Evolutionary conservation across 495 filamentous ascomycete genomes (phyloP), one percentile per base, ranked within the genome.

Genomic region (Mycothermus thermophilus): DNA sequence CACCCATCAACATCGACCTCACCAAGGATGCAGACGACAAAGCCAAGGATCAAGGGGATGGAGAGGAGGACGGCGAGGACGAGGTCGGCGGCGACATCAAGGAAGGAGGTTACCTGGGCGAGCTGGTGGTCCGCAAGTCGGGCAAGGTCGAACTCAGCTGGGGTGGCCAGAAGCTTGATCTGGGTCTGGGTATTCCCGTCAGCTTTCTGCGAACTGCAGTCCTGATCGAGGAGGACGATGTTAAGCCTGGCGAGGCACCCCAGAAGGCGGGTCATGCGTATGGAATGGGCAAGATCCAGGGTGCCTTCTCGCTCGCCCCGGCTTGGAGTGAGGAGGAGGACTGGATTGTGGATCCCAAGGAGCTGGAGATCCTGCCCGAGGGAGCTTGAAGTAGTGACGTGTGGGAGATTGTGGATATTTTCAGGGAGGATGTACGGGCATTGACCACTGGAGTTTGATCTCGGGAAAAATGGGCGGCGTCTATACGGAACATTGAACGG

Each of bases 111-210:
- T 60, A 48, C 35, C 62, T 73, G 4, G 76, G 76, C 19, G 72
- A 71, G 42, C 51, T 80, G 21, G 53, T 69, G 20, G 64, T 80
- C 13, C 64, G 71, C 41, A 60, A 71, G 47, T 74, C 69, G 7
- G 76, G 76, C 35, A 65, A 63, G 26, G 65, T 67, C 2, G 70
- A 74, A 35, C 47, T 80, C 19, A 57, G 60, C 38, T 80, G 75
- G 75, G 75, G 74, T 11, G 73, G 74, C 4, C 60, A 55, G 26
- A 57, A 37, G 24, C 40, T 78, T 39, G 50, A 55, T 18, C 12
- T 79, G 6, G 59, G 56, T 3, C 42, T 55, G 2, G 61, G 60
- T 10, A 62, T 57, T 0, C 58, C 59, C 13, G 42, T 57, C 22
- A 60, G 54, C 19, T 68, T 70, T 37, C 38, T 66, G 27, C 62